phyloP scores from a whole-genome alignment of 2,329 filamentous ascomycete species.

The Diplocarpon rosae region DNA sequence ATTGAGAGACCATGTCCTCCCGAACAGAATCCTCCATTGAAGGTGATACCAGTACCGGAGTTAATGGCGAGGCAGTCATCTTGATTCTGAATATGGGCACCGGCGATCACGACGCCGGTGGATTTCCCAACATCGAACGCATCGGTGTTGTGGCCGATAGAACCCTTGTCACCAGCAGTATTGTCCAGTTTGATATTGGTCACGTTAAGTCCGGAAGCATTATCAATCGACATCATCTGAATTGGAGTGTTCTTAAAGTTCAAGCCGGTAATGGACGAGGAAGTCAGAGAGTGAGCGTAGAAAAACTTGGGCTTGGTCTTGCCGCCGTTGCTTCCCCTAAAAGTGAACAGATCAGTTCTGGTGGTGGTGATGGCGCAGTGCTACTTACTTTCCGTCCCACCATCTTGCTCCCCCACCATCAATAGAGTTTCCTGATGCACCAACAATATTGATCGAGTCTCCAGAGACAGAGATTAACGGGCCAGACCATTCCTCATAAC shows the following conservation, averaged over 20 bases:
- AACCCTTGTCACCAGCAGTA: slow-evolving; percentile 36
- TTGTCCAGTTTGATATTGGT: slow-evolving; percentile 45
- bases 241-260: slow-evolving; percentile 45
- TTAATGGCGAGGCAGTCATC: slow-evolving; percentile 50
- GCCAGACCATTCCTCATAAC: slow-evolving; percentile 53
- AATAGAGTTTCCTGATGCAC: slow-evolving; percentile 30
- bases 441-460: slow-evolving; percentile 17
- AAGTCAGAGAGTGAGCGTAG: slow-evolving; percentile 39
- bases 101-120: slow-evolving; percentile 37
- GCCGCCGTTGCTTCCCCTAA: slow-evolving; percentile 42
- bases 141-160: slow-evolving; percentile 42
- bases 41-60: slow-evolving; percentile 34
- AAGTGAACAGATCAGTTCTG: neutral
- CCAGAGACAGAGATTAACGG: slow-evolving; percentile 41
- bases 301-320: slow-evolving; percentile 55
- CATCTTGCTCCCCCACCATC: slow-evolving; percentile 40
- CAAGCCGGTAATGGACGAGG: slow-evolving; percentile 37
- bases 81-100: slow-evolving; percentile 44
- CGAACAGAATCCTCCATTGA: slow-evolving; percentile 22
- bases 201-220: slow-evolving; percentile 34
- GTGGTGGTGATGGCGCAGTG: neutral
- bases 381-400: slow-evolving; percentile 31
- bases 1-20: slow-evolving; percentile 29
- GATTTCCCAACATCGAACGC: slow-evolving; percentile 39
- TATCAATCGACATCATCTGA: slow-evolving; percentile 39